These are phyloP conservation scores for Vigna angularis DNA, from an alignment of 306 rosid genomes.

Conservation along the genomic window DNA sequence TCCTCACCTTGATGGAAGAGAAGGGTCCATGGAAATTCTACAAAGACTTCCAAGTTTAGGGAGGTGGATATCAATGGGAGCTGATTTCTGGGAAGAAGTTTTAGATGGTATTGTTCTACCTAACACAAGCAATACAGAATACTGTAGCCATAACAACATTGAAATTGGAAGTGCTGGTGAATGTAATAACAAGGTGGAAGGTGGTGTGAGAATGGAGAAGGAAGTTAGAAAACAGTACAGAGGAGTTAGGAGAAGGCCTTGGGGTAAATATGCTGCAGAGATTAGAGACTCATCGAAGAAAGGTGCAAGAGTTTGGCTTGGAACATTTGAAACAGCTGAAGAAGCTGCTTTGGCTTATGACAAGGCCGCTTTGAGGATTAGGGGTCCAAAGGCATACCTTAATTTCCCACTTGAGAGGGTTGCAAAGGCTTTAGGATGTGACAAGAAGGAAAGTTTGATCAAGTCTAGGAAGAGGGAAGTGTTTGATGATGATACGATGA, in stretches of 20 bases:
- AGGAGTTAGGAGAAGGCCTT: slow-evolving; percentile 94
- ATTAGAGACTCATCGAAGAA: slow-evolving; percentile 84
- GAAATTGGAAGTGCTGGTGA: slow-evolving; percentile 31
- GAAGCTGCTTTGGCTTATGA: slow-evolving; percentile 97
- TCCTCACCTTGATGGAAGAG: slow-evolving; percentile 62
- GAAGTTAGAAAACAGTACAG: slow-evolving; percentile 63
- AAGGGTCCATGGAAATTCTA: slow-evolving; percentile 65
- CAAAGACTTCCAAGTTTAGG: slow-evolving; percentile 87
- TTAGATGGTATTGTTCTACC: slow-evolving; percentile 49
- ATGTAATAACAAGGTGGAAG: slow-evolving; percentile 26
- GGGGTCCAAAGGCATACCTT: slow-evolving; percentile 80
- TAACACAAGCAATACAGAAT: slow-evolving; percentile 32
- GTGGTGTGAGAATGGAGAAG: slow-evolving; percentile 38
- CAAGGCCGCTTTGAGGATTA: slow-evolving; percentile 89
- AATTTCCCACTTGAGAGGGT: slow-evolving; percentile 81
- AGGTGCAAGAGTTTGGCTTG: slow-evolving; percentile 94
- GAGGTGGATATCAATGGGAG: slow-evolving; percentile 95
- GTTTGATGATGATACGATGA: slow-evolving; percentile 38
- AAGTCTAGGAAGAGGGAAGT: slow-evolving; percentile 59
- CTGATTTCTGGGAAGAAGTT: slow-evolving; percentile 85
- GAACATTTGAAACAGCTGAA: slow-evolving; percentile 88
- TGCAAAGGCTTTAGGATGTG: slow-evolving; percentile 51
- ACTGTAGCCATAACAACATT: slow-evolving; percentile 26
- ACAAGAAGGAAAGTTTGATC: slow-evolving; percentile 25
- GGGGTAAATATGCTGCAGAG: slow-evolving; percentile 98